Base-by-base conservation (phyloP, 2,329 filamentous ascomycete species). In the Plectosphaerella cucumerina region DNA sequence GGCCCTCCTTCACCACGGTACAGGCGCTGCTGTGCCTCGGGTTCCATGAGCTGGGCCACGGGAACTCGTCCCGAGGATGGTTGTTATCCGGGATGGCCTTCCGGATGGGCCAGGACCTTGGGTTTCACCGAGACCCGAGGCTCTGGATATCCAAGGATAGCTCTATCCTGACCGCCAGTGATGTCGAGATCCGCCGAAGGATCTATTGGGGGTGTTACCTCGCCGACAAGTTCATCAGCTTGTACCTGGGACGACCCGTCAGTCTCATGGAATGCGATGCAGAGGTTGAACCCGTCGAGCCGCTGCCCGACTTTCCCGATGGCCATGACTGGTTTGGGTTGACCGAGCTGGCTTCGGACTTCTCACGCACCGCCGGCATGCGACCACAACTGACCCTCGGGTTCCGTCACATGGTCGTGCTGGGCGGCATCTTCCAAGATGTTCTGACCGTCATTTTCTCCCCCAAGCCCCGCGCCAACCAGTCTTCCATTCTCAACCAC, bases 131-230 rank as follows among this genome's bases (percentile, higher is more conserved):
- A 52, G 62, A 63, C 14, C 59, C 61, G 3, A 54, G 55, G 17
- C 45, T 50, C 11, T 63, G 58, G 58, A 41, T 58, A 3, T 49
- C 51, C 0, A 48, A 57, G 15, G 56, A 62, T 8, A 46, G 44
- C 3, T 57, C 63, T 0, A 50, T 60, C 1, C 47, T 44, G 3
- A 56, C 57, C 0, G 37, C 48, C 0, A 57, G 60, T 12, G 58
- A 64, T 31, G 33, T 60, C 6, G 62, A 63, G 20, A 58, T 65
- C 9, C 56, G 62, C 5, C 48, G 63, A 6, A 56, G 62, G 0
- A 63, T 65, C 12, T 64, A 62, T 42, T 65, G 63, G 63, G 63
- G 63, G 6, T 63, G 57, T 39, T 65, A 63, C 45, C 44, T 58
- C 3, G 60, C 60, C 1, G 61, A 65, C 48, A 65, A 65, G 47